Evolutionary conservation across 768 basidiomycete species (phyloP).

Genomic region (Phanerochaete carnosa): DNA sequence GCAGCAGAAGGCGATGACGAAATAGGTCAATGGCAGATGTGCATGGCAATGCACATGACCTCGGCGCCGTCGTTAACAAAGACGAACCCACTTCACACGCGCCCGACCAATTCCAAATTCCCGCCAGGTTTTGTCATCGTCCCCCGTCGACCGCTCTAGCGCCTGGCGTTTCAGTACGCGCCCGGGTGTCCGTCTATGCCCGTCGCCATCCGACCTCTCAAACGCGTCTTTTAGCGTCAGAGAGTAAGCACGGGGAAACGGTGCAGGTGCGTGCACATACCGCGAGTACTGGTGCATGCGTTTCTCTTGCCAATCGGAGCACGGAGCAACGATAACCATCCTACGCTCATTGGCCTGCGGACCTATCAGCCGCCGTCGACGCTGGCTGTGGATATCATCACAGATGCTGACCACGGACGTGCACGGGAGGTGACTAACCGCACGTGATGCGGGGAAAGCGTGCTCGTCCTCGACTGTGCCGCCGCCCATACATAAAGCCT

Average conservation of each 20-base stretch:
- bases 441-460: slow-evolving; percentile 13
- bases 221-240: background rate
- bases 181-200: background rate
- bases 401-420: background rate
- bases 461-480: background rate
- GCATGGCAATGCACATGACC: background rate
- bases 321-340: background rate
- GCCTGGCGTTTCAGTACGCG: background rate
- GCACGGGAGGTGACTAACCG: slow-evolving; percentile 1
- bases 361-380: background rate
- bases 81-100: background rate
- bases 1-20: background rate
- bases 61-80: background rate
- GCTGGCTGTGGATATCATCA: background rate
- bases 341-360: background rate
- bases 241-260: background rate
- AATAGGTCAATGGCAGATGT: too few relatives aligned
- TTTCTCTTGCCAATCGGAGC: background rate
- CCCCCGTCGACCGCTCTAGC: background rate
- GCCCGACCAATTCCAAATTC: too few relatives aligned
- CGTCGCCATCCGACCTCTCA: background rate
- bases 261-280: background rate
- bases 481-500: background rate
- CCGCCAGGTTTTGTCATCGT: too few relatives aligned
- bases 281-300: background rate